phyloP scores from a whole-genome alignment of 139 green algal genomes.

The Tetradesmus obliquus region DNA sequence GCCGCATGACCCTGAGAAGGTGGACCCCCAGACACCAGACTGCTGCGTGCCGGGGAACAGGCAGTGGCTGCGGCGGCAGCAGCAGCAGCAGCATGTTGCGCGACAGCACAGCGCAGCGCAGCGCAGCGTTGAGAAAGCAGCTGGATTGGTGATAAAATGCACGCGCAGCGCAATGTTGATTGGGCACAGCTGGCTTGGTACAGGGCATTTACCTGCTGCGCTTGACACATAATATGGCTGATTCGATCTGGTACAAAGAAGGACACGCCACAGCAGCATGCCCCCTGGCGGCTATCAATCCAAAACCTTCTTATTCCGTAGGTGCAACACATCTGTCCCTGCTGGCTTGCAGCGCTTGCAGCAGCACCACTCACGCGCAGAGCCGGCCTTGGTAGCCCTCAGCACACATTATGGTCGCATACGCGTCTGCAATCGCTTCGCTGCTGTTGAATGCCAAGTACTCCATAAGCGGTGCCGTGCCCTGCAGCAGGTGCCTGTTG shows the following conservation, averaged over 20 bases:
- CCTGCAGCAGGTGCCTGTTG: not conserved
- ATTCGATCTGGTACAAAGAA: too few species aligned
- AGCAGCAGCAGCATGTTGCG: not conserved
- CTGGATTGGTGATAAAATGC: too few species aligned
- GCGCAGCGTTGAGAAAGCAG: too few species aligned
- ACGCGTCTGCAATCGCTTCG: not conserved
- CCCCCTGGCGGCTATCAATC: too few species aligned
- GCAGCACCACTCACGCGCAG: not conserved
- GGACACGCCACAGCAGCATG: too few species aligned
- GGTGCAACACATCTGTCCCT: not conserved
- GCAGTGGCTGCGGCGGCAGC: not conserved
- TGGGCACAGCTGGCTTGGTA: too few species aligned
- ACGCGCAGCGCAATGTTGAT: too few species aligned
- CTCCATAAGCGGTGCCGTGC: not conserved
- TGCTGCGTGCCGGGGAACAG: not conserved
- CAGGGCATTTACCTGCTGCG: too few species aligned
- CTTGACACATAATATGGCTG: too few species aligned
- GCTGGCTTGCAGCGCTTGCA: not conserved
- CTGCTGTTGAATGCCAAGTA: not conserved
- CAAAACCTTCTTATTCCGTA: too few species aligned
- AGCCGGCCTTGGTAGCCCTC: slow-evolving; percentile 9
- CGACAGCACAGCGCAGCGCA: too few species aligned
- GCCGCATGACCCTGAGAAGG: not conserved
- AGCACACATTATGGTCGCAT: not conserved
- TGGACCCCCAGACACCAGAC: not conserved